phyloP scores from a whole-genome alignment of 1,139 yeast species.

The Lodderomyces pseudojiufengensis region DNA sequence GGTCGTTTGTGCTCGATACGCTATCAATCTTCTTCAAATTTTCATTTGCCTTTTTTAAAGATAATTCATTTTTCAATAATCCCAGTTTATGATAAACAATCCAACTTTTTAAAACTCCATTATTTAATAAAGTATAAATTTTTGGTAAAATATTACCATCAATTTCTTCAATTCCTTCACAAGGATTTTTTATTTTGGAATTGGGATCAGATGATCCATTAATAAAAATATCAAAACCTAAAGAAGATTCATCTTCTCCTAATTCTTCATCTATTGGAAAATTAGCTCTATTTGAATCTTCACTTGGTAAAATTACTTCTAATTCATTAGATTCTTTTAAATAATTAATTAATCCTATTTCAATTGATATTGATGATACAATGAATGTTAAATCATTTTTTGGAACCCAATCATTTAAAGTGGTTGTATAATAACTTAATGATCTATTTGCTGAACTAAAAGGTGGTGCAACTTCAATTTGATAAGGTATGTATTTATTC shows the following conservation, averaged over 20 bases:
- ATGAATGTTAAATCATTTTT: slow-evolving; percentile 32
- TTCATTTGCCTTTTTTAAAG: slow-evolving; percentile 17
- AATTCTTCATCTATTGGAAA: slow-evolving; percentile 65
- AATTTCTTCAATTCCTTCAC: slow-evolving; percentile 53
- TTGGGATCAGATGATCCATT: slow-evolving; percentile 27
- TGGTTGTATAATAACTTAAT: slow-evolving; percentile 45
- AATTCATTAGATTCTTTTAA: slow-evolving; percentile 1
- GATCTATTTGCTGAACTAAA: slow-evolving; percentile 51
- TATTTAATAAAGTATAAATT: slow-evolving; percentile 56
- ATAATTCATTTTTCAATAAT: slow-evolving; percentile 28
- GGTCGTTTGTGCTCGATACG: background rate
- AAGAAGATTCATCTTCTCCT: slow-evolving; percentile 64
- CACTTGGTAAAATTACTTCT: slow-evolving; percentile 22
- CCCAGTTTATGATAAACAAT: slow-evolving; percentile 55
- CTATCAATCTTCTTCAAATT: background rate
- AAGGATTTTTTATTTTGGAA: slow-evolving; percentile 46
- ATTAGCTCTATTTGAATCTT: slow-evolving; percentile 68
- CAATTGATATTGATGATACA: slow-evolving; percentile 63
- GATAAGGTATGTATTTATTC: slow-evolving; percentile 9
- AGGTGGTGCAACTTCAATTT: slow-evolving; percentile 50
- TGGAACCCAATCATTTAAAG: slow-evolving; percentile 43
- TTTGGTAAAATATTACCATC: slow-evolving; percentile 53
- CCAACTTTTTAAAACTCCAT: slow-evolving; percentile 63
- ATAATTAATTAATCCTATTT: slow-evolving; percentile 34
- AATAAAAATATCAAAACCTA: slow-evolving; percentile 65